A percentile compares a stretch with the other conserved stretches of the same genome.
These are phyloP conservation scores for Cutaneotrichosporon sp. DNA, from an alignment of 1,284 basidiomycete species.

Conservation along the genomic window DNA sequence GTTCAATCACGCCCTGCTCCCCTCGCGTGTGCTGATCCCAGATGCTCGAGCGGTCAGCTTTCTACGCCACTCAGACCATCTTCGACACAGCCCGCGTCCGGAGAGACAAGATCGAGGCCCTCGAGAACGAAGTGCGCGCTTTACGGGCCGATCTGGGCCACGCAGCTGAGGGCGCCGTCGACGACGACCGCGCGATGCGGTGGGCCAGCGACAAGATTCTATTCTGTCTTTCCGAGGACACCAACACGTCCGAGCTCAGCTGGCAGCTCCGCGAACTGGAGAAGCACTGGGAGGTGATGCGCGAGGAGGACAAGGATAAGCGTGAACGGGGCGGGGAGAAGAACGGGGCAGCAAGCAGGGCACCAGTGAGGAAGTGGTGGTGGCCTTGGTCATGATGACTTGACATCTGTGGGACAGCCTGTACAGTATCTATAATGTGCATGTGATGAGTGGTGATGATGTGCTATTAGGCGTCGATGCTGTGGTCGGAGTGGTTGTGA, in stretches of 20 bases:
- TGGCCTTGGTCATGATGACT: not conserved
- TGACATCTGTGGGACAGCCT: not conserved
- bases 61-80: conserved; percentile 25
- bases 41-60: conserved; percentile 20
- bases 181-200: conserved; percentile 26
- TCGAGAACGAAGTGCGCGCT: conserved; percentile 17
- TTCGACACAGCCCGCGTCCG: conserved; percentile 23
- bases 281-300: conserved; percentile 32
- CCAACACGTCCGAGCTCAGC: conserved; percentile 31
- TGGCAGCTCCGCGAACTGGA: conserved; percentile 32
- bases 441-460: conserved; percentile 6
- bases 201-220: conserved; percentile 30
- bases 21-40: not conserved
- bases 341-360: not conserved
- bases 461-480: not conserved
- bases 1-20: no score
- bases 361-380: not conserved
- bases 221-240: conserved; percentile 38
- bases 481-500: no score
- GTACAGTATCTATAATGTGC: conserved; percentile 5
- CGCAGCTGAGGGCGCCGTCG: conserved; percentile 19
- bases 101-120: conserved; percentile 17
- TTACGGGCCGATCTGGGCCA: conserved; percentile 18
- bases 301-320: conserved; percentile 10
- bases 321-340: not conserved